A percentile compares a stretch with the other conserved stretches of the same genome.
These are phyloP conservation scores for Russula olivacea DNA, from an alignment of 768 basidiomycete species.

Conservation along the genomic window DNA sequence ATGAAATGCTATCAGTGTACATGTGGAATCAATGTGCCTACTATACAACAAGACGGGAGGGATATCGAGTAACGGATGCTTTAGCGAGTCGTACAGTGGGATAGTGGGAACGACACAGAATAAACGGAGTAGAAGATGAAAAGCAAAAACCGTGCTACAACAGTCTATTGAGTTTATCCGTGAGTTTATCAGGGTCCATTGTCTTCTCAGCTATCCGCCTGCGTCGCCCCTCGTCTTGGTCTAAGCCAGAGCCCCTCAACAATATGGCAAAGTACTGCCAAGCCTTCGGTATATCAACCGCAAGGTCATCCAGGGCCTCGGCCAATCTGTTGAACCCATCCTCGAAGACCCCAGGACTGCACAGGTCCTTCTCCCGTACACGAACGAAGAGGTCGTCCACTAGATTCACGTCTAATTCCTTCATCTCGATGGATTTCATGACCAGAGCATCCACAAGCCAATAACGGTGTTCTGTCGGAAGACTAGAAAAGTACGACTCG, in stretches of 20 bases:
- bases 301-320: constrained; percentile 81
- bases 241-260: constrained; percentile 62
- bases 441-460: constrained; percentile 72
- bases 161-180: constrained; percentile 47
- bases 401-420: constrained; percentile 72
- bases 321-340: constrained; percentile 64
- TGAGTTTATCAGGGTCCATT: constrained; percentile 52
- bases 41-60: constrained; percentile 4
- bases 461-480: constrained; percentile 59
- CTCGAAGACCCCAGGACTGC: constrained; percentile 58
- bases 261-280: constrained; percentile 69
- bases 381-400: constrained; percentile 69
- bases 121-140: constrained; percentile 10
- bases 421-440: constrained; percentile 68
- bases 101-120: constrained; percentile 12
- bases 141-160: constrained; percentile 15
- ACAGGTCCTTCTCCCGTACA: constrained; percentile 54
- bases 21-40: constrained; percentile 18
- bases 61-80: constrained; percentile 20
- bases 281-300: constrained; percentile 86
- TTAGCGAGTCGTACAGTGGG: constrained; percentile 24
- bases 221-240: constrained; percentile 50
- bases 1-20: too few species aligned
- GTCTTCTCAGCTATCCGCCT: constrained; percentile 57
- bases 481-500: constrained; percentile 73